Evolutionary conservation across 2,329 filamentous ascomycete genomes (phyloP), one percentile per base, ranked within the genome.

Genomic region (Cordyceps militaris): DNA sequence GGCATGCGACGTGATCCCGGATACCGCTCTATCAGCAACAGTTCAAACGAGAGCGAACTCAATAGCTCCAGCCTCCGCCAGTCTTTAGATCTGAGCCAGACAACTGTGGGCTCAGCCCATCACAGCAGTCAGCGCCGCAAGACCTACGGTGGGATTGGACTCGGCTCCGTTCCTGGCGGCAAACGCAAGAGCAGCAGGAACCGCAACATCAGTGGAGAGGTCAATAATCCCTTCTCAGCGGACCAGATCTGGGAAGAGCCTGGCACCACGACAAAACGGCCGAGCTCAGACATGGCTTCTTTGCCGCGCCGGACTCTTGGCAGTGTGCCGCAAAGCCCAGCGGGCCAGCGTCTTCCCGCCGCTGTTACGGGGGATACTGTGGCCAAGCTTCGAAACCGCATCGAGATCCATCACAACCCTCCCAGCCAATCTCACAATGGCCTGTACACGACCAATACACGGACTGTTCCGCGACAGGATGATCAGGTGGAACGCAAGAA

Each of bases 241-340:
- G 87, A 91, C 67, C 85, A 89, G 66, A 92, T 97, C 60, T 97
- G 91, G 79, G 92, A 97, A 70, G 93, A 97, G 68, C 88, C 90
- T 1, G 84, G 88, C 66, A 77, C 69, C 16, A 61, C 62, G 14
- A 51, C 60, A 24, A 42, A 19, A 23, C 48, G 34, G 14, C 13
- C 42, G 57, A 44, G 63, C 14, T 43, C 74, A 21, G 72, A 73
- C 58, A 67, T 76, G 42, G 40, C 60, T 21, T 58, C 63, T 30
- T 44, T 65, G 56, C 67, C 68, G 52, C 66, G 73, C 65, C 60
- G 70, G 65, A 48, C 66, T 38, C 64, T 72, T 51, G 64, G 63
- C 63, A 66, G 57, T 58, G 65, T 70, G 69, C 63, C 73, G 65
- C 64, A 61, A 30, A 71, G 68, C 48, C 66, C 71, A 13, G 38